Percentiles rank a stretch among this genome's conserved stretches.
These are phyloP conservation scores for Tuber microsphaerosporum DNA, from an alignment of 495 filamentous ascomycete species.

Conservation along the genomic window DNA sequence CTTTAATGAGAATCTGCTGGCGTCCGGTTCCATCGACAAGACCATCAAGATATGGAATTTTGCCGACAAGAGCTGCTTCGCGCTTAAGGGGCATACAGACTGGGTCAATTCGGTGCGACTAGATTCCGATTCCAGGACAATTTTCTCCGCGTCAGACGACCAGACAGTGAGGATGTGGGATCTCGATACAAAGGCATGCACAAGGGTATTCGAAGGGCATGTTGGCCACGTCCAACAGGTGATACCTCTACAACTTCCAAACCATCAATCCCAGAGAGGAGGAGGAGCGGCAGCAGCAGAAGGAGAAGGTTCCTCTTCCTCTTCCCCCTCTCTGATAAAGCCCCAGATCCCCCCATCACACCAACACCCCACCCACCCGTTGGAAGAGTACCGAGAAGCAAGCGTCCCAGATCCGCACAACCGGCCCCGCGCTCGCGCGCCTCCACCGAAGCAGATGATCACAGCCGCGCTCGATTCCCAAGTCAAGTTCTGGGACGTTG, in stretches of 20 bases:
- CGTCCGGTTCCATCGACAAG: constrained; percentile 78
- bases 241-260: constrained; percentile 67
- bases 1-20: constrained; percentile 73
- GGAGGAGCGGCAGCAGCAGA: constrained; percentile 50
- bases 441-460: constrained; percentile 74
- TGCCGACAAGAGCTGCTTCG: constrained; percentile 66
- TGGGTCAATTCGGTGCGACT: constrained; percentile 92
- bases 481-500: constrained; percentile 87
- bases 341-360: constrained; percentile 44
- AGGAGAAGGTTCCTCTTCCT: constrained; percentile 43
- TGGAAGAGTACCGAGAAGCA: constrained; percentile 44
- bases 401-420: constrained; percentile 52
- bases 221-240: constrained; percentile 94
- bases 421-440: constrained; percentile 56
- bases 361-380: constrained; percentile 41
- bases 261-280: constrained; percentile 55
- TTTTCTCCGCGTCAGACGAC: constrained; percentile 91
- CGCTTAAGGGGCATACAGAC: constrained; percentile 75
- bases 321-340: constrained; percentile 3
- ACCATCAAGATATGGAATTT: constrained; percentile 94
- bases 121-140: constrained; percentile 68
- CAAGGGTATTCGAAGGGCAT: constrained; percentile 70
- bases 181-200: constrained; percentile 68
- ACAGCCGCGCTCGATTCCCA: constrained; percentile 85
- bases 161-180: constrained; percentile 90